A percentile compares a stretch with the other conserved stretches of the same genome.
These are phyloP conservation scores for Takashimella koratensis DNA, from an alignment of 1,284 basidiomycete species.

Conservation along the genomic window DNA sequence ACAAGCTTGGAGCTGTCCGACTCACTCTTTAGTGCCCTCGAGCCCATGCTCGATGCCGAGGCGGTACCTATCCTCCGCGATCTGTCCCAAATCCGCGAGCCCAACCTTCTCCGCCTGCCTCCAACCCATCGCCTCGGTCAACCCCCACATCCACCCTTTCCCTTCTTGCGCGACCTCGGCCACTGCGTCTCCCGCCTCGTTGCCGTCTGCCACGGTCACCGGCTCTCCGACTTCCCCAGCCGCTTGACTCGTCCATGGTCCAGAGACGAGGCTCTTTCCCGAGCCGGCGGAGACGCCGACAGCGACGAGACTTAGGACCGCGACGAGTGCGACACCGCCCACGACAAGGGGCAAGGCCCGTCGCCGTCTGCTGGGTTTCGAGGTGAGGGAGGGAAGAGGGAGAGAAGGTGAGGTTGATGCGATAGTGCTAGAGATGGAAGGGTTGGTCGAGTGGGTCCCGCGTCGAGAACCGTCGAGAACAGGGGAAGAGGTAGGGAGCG, in stretches of 20 bases:
- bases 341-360: background rate
- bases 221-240: background rate
- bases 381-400: background rate
- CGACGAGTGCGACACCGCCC: background rate
- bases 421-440: background rate
- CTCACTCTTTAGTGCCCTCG: slow-evolving; percentile 19
- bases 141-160: slow-evolving; percentile 14
- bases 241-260: background rate
- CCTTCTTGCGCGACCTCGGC: too few species aligned
- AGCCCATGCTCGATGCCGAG: slow-evolving; percentile 13
- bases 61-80: slow-evolving; percentile 23
- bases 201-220: background rate
- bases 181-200: background rate
- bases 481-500: background rate
- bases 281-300: background rate
- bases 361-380: background rate
- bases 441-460: background rate
- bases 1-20: too few species aligned
- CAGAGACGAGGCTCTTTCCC: background rate
- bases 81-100: slow-evolving; percentile 22
- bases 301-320: background rate
- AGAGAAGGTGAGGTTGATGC: background rate
- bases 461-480: background rate
- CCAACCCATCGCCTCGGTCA: slow-evolving; percentile 26
- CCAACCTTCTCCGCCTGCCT: slow-evolving; percentile 1